phyloP scores from a whole-genome alignment of 306 rosid genomes.

The Quercus dentata region DNA sequence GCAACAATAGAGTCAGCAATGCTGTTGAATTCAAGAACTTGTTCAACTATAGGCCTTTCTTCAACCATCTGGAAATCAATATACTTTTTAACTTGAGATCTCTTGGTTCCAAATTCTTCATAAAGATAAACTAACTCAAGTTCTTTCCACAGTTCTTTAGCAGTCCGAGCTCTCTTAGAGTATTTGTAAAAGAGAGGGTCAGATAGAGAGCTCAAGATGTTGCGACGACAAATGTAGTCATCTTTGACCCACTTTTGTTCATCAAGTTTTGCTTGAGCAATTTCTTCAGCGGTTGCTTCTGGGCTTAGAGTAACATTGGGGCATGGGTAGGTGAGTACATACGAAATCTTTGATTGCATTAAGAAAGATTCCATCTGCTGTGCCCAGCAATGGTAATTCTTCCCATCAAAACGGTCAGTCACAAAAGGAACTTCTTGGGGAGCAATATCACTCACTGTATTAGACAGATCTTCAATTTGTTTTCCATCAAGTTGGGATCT shows the following conservation, averaged over 20 bases:
- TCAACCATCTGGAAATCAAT: slow-evolving; percentile 67
- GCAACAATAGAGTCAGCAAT: slow-evolving; percentile 66
- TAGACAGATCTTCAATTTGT: slow-evolving; percentile 29
- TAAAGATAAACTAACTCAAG: slow-evolving; percentile 40
- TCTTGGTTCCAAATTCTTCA: slow-evolving; percentile 62
- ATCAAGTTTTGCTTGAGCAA: slow-evolving; percentile 40
- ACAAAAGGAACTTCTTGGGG: slow-evolving; percentile 37
- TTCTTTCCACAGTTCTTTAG: slow-evolving; percentile 85
- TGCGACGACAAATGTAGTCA: slow-evolving; percentile 52
- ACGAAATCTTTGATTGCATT: slow-evolving; percentile 48
- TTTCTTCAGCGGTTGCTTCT: slow-evolving; percentile 41
- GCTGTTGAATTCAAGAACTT: slow-evolving; percentile 52
- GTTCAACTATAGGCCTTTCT: slow-evolving; percentile 47
- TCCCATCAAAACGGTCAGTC: slow-evolving; percentile 69
- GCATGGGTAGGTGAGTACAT: slow-evolving; percentile 57
- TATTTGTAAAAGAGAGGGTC: slow-evolving; percentile 54
- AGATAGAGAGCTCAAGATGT: slow-evolving; percentile 61
- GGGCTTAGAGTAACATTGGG: slow-evolving; percentile 38
- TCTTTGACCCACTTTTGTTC: slow-evolving; percentile 73
- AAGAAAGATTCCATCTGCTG: slow-evolving; percentile 51
- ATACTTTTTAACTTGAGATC: slow-evolving; percentile 71
- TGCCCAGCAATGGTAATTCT: slow-evolving; percentile 63
- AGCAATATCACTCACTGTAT: slow-evolving; percentile 24
- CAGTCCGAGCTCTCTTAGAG: slow-evolving; percentile 47
- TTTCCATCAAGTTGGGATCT: slow-evolving; percentile 47